Evolutionary conservation across 83 land plant species (phyloP).

Genomic region (Thuja plicata): DNA sequence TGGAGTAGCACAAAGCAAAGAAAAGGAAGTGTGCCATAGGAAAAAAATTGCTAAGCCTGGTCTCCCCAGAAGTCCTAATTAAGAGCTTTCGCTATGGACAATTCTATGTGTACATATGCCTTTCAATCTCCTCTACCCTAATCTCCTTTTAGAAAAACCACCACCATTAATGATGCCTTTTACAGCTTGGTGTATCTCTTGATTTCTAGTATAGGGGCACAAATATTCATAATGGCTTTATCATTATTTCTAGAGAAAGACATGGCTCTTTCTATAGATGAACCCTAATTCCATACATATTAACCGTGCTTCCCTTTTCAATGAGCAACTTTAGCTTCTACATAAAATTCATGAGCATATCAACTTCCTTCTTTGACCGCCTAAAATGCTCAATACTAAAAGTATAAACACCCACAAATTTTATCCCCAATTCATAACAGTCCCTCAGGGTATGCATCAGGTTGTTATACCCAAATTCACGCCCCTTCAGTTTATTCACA

Average conservation of each 20-base stretch:
- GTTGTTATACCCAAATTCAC: constrained; percentile 34
- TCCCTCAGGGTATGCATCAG: constrained; percentile 36
- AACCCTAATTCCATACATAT: constrained; percentile 40
- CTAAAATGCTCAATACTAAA: constrained; percentile 80
- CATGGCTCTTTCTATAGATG: constrained; percentile 53
- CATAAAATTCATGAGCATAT: constrained; percentile 56
- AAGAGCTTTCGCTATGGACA: too few species aligned
- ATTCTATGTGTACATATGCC: too few species aligned
- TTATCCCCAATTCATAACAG: constrained; percentile 57
- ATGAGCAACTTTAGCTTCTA: constrained; percentile 47
- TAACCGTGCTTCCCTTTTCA: constrained; percentile 33
- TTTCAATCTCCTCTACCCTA: too few species aligned
- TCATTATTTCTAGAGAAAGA: constrained; percentile 40
- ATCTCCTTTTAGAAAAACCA: too few species aligned
- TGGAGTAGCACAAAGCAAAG: too few species aligned
- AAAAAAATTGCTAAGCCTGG: too few species aligned
- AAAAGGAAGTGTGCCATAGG: not conserved
- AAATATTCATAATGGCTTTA: constrained; percentile 39
- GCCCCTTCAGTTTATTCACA: constrained; percentile 32
- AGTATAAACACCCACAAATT: constrained; percentile 53
- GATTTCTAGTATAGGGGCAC: constrained; percentile 60
- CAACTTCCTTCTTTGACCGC: constrained; percentile 49
- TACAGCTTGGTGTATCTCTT: constrained; percentile 61
- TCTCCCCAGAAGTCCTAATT: too few species aligned
- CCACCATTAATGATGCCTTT: constrained; percentile 22